Base-by-base conservation (phyloP, 805 yeast species). In the Barnettozyma botsteinii region DNA sequence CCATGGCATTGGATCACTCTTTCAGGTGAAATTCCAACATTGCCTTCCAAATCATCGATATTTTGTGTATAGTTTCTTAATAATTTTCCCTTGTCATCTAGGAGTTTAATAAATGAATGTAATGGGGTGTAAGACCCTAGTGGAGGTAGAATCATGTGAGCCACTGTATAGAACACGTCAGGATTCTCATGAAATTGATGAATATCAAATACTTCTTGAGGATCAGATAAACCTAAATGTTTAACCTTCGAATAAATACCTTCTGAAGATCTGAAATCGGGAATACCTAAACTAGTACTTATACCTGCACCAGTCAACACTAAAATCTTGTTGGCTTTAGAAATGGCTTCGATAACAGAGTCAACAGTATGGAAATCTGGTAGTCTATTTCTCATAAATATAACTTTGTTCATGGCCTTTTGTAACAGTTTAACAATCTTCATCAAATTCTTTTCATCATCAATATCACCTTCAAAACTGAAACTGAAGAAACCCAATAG, bases 241-340 rank as follows among this genome's bases (percentile, higher is more conserved):
- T 72, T 70, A 50, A 89, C 71, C 52, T 73, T 75, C 2, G 85
- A 70, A 60, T 88, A 88, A 40, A 88, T 73, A 35, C 97, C 97
- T 48, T 80, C 71, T n/a, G 85, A 78, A 0, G 96, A 86, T 56
- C 97, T 72, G 63, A 88, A 87, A 62, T 87, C 96, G 0, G 96
- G 96, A 40, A 87, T 88, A 7, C 96, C 96, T 39, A 87, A 63
- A 2, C 87, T 77, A 3, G 96, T 87, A 26, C 94, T 84, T 40
- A 88, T 86, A 19, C 97, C 97, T 0, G 97, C 97, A 13, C 97
- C 97, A 0, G 96, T 85, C 18, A 88, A 59, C 0, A 88, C 88
- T 43, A 89, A 53, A 10, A 88, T 70, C 30, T 76, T 80, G 12
- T 69, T 55, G 0, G 93, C 75, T 7, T 62, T 64, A n/a, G 65